These are phyloP conservation scores for Aschersonia sp. DNA, from an alignment of 2,329 filamentous ascomycete genomes.

Conservation along the genomic window DNA sequence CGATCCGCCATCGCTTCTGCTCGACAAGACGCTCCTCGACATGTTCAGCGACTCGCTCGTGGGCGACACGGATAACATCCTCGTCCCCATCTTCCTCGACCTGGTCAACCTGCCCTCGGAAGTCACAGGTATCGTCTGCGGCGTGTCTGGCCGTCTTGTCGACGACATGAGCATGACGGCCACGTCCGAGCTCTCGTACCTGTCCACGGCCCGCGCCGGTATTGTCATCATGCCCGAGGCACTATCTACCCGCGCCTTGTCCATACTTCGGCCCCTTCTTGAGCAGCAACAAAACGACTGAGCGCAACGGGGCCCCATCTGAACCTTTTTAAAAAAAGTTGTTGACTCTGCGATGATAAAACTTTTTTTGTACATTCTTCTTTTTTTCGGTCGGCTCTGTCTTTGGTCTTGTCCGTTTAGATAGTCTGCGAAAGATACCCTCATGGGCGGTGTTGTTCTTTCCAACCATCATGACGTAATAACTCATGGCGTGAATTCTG, in stretches of 20 bases:
- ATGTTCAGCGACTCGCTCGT: constrained; percentile 62
- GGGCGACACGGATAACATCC: constrained; percentile 54
- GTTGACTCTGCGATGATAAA: no score
- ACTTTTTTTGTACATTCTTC: no score
- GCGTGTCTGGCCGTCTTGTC: constrained; percentile 72
- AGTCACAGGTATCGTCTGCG: constrained; percentile 88
- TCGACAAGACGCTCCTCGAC: constrained; percentile 52
- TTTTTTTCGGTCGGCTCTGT: no score
- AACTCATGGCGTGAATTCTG: no score
- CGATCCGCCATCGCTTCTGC: constrained; percentile 58
- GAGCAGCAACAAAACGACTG: constrained; percentile 14
- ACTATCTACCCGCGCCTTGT: constrained; percentile 59
- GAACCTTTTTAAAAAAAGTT: no score
- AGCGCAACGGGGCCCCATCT: neutral
- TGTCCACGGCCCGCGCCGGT: constrained; percentile 77
- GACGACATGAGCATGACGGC: constrained; percentile 47
- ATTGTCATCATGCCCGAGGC: constrained; percentile 73
- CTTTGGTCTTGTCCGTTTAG: no score
- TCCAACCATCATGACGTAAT: no score
- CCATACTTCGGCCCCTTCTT: constrained; percentile 45
- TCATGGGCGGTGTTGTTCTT: no score
- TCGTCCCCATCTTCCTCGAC: constrained; percentile 81
- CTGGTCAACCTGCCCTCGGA: constrained; percentile 68
- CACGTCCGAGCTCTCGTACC: constrained; percentile 70
- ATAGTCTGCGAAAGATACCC: no score